These are phyloP conservation scores for Diaporthe sp. DNA, from an alignment of 2,329 filamentous ascomycete genomes.

Conservation along the genomic window DNA sequence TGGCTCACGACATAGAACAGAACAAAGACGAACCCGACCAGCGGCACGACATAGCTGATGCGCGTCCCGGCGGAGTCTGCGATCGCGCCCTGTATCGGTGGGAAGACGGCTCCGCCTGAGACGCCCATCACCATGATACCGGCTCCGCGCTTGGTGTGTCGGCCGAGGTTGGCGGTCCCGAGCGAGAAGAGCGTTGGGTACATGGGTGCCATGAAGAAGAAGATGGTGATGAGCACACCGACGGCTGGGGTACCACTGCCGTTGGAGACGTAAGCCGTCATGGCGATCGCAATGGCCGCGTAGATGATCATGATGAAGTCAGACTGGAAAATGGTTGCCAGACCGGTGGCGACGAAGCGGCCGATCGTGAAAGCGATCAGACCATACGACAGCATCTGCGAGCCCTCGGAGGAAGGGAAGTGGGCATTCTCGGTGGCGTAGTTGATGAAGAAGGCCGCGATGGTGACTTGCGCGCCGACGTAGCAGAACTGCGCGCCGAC, in stretches of 20 bases:
- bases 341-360: constrained; percentile 66
- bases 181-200: constrained; percentile 72
- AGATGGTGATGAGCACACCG: constrained; percentile 65
- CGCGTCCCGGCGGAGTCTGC: constrained; percentile 53
- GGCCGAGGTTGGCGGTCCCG: constrained; percentile 68
- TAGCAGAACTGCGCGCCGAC: constrained; percentile 74
- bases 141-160: constrained; percentile 66
- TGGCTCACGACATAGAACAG: constrained; percentile 48
- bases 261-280: constrained; percentile 48
- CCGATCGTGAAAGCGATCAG: constrained; percentile 72
- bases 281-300: constrained; percentile 59
- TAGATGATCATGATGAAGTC: constrained; percentile 64
- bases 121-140: constrained; percentile 68
- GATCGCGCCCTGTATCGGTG: constrained; percentile 63
- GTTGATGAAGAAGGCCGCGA: constrained; percentile 69
- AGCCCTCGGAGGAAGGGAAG: constrained; percentile 43
- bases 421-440: constrained; percentile 52
- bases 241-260: constrained; percentile 61
- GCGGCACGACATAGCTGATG: constrained; percentile 58
- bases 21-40: constrained; percentile 57
- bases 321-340: constrained; percentile 63
- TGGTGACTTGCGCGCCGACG: constrained; percentile 69
- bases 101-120: constrained; percentile 67
- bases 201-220: constrained; percentile 70
- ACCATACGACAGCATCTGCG: constrained; percentile 68